Evolutionary conservation across 768 basidiomycete species (phyloP).

Genomic region (Xerocomus brunneocitrinus): DNA sequence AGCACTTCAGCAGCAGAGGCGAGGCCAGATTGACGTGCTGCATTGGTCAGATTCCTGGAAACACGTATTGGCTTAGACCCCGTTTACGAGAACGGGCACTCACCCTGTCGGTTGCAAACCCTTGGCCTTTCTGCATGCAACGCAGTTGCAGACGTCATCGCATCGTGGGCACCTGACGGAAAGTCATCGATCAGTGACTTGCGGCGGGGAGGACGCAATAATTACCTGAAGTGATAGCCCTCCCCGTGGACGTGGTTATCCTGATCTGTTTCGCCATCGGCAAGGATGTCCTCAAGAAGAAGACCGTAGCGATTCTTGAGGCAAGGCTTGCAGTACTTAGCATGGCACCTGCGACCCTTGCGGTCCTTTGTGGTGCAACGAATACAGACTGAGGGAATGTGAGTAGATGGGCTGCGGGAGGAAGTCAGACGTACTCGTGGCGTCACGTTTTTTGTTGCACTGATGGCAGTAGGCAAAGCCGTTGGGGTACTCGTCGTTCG

Average conservation of each 20-base stretch:
- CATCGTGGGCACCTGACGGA: conserved; percentile 63
- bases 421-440: conserved; percentile 36
- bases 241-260: conserved; percentile 27
- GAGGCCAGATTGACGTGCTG: conserved; percentile 36
- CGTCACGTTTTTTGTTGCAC: conserved; percentile 59
- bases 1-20: conserved; percentile 38
- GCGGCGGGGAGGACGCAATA: conserved; percentile 8
- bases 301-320: conserved; percentile 62
- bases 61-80: conserved; percentile 6
- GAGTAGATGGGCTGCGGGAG: conserved; percentile 4
- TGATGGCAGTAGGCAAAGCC: conserved; percentile 64
- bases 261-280: conserved; percentile 27
- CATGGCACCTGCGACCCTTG: conserved; percentile 43
- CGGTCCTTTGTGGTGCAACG: conserved; percentile 35
- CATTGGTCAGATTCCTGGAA: conserved; percentile 36
- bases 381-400: conserved; percentile 26
- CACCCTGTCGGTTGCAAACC: conserved; percentile 61
- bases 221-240: conserved; percentile 52
- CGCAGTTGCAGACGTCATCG: conserved; percentile 62
- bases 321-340: conserved; percentile 62
- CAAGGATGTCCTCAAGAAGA: conserved; percentile 40
- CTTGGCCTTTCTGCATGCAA: conserved; percentile 56
- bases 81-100: conserved; percentile 14
- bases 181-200: conserved; percentile 13
- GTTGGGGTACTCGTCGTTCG: conserved; percentile 31